These are phyloP conservation scores for Styphnolobium japonicum DNA, from an alignment of 306 rosid genomes.

Conservation along the genomic window DNA sequence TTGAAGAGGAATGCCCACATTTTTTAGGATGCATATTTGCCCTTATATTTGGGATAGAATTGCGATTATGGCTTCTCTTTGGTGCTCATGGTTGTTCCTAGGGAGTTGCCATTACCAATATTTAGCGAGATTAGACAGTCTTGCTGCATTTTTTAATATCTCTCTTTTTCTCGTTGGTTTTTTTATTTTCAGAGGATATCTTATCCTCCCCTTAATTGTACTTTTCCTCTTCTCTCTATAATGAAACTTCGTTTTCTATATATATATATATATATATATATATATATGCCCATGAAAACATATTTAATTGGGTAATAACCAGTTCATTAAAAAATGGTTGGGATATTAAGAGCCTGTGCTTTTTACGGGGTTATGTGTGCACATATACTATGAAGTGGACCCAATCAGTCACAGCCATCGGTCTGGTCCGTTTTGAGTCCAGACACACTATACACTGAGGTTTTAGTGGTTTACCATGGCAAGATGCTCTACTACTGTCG, in stretches of 20 bases:
- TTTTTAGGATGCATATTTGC: neutral
- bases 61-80: neutral
- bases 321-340: neutral
- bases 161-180: neutral
- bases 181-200: neutral
- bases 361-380: neutral
- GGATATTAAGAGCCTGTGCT: neutral
- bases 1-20: neutral
- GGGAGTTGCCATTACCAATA: neutral
- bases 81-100: neutral
- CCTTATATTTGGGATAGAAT: constrained; percentile 4
- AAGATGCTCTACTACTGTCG: neutral
- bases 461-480: neutral
- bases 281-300: neutral
- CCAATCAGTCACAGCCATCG: neutral
- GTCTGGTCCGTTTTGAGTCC: no score
- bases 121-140: neutral
- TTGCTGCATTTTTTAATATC: neutral
- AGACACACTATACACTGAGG: no score
- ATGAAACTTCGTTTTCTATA: neutral
- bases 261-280: no score
- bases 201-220: neutral
- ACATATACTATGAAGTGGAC: neutral
- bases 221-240: neutral
- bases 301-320: neutral